Percentiles rank a stretch among this genome's conserved stretches.
Conservation (phyloP, 2,329 filamentous ascomycete species). For the Teratosphaeriaceae sp. region DNA sequence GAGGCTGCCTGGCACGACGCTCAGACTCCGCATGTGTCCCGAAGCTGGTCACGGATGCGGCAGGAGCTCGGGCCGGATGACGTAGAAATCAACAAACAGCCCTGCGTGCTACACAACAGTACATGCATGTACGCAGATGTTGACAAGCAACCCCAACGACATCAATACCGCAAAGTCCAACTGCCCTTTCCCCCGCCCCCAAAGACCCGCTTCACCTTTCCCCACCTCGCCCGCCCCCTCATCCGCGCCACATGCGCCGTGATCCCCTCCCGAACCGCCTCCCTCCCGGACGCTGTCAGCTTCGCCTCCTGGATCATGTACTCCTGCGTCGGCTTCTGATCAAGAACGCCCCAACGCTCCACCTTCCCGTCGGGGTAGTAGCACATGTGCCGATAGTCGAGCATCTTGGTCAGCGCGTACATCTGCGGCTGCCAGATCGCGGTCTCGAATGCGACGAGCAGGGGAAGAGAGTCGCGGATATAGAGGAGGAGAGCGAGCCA, state of each 20-base stretch:
- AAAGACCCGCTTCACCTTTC: neutral
- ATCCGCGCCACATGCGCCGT: neutral
- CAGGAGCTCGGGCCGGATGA: conserved; percentile 1
- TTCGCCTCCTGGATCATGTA: neutral
- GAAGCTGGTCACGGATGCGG: neutral
- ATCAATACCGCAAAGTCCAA: too few relatives aligned
- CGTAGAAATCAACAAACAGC: neutral
- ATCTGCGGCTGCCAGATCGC: neutral
- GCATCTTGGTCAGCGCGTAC: neutral
- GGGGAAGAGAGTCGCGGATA: neutral
- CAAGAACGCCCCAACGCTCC: neutral
- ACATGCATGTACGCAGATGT: too few relatives aligned
- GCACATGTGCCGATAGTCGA: neutral
- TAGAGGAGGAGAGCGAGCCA: neutral
- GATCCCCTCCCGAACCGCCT: neutral
- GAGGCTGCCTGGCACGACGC: too few relatives aligned
- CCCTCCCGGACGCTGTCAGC: neutral
- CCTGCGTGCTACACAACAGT: neutral
- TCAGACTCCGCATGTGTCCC: too few relatives aligned
- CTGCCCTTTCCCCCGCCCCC: neutral
- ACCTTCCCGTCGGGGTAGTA: neutral
- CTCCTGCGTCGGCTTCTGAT: neutral
- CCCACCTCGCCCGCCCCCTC: neutral
- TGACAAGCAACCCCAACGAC: too few relatives aligned
- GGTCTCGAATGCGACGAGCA: neutral